Base-by-base conservation (phyloP, 176 grass and related monocot genomes). In the Oryza meridionalis region DNA sequence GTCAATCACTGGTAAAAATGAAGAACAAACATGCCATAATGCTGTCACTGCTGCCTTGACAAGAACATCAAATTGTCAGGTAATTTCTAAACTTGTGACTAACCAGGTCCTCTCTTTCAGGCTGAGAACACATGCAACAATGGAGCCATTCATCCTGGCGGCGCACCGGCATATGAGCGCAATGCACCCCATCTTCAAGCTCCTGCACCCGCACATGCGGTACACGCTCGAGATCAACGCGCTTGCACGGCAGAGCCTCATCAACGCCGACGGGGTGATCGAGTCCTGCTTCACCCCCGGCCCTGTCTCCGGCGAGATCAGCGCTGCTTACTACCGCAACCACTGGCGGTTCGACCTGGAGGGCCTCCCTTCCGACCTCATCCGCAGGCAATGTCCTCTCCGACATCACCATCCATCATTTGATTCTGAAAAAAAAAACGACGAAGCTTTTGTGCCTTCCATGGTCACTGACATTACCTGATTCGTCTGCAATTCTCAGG, bases 211-310 rank as follows among this genome's bases (percentile, higher is more conserved):
- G 37, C 96, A 99, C 91, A 99, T 89, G 89, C 66, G 93, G 35
- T 96, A 99, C 84, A 99, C 96, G 17, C 86, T 99, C 11, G 96
- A 96, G 91, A 99, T 99, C 72, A 99, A 99, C 12, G 96, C 93
- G 3, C 88, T 99, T 71, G 96, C 96, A 7, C 73, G 96, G 87
- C 96, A 99, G 93, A 99, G 90, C 77, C 67, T 99, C 45, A 94
- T 99, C 88, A 99, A 90, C 21, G 93, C 93, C 1, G 93, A 99
- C 4, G 96, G 96, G 1, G 96, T 99, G 53, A 99, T 99, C 19
- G 96, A 99, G 61, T 90, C 93, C 21, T 96, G 96, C 89, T 99
- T 99, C 67, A 99, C 93, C 25, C 91, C 96, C 2, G 93, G 96
- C 9, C 89, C 96, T 17, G 81, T 87, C 70, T 86, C 91, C 9